Percentiles rank a stretch among this genome's conserved stretches.
These are phyloP conservation scores for Aphanomyces stellatus DNA, from an alignment of 352 stramenopile species.

Conservation along the genomic window DNA sequence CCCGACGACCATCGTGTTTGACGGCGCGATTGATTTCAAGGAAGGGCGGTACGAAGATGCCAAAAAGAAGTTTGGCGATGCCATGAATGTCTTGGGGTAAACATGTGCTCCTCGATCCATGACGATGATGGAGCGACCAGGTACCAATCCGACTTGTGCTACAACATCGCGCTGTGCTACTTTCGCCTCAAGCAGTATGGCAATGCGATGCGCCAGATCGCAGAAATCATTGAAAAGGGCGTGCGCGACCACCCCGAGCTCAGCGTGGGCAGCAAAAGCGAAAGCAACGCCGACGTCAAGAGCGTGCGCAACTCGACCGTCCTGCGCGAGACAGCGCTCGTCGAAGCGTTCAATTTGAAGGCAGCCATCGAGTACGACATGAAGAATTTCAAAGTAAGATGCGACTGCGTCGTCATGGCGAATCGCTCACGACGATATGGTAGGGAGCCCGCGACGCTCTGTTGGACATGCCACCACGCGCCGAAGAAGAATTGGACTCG, in stretches of 20 bases:
- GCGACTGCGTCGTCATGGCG: too few relatives aligned
- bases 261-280: conserved; percentile 88
- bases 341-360: conserved; percentile 95
- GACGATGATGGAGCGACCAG: not conserved
- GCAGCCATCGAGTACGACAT: conserved; percentile 93
- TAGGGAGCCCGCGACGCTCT: conserved; percentile 66
- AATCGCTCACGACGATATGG: not conserved
- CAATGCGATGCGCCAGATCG: conserved; percentile 85
- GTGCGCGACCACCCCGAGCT: conserved; percentile 89
- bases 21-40: conserved; percentile 78
- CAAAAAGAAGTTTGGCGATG: conserved; percentile 86
- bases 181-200: conserved; percentile 91
- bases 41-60: conserved; percentile 85
- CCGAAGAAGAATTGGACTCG: conserved; percentile 91
- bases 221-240: conserved; percentile 91
- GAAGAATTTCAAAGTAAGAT: conserved; percentile 80
- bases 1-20: conserved; percentile 85
- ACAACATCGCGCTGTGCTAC: conserved; percentile 94
- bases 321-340: conserved; percentile 86
- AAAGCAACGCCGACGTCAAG: conserved; percentile 77
- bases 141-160: conserved; percentile 89
- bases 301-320: conserved; percentile 90
- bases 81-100: conserved; percentile 83
- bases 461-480: conserved; percentile 86
- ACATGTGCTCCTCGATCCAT: not conserved